phyloP scores from a whole-genome alignment of 805 yeast species.

The Wickerhamomyces bovis region DNA sequence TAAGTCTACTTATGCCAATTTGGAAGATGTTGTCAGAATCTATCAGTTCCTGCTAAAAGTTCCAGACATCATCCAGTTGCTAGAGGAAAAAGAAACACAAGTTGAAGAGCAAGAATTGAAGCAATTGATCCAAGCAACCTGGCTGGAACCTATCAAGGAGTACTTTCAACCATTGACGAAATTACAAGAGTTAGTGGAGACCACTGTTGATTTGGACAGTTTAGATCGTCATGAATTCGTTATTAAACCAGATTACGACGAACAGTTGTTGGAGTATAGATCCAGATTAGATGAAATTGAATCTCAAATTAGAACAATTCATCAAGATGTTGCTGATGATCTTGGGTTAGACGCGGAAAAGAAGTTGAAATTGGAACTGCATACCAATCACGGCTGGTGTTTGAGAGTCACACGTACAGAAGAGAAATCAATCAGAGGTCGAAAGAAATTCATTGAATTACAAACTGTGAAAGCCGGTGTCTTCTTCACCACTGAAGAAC shows the following conservation, averaged over 20 bases:
- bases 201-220: conserved; percentile 84
- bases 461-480: conserved; percentile 96
- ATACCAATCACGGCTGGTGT: conserved; percentile 90
- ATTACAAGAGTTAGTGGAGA: conserved; percentile 81
- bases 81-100: conserved; percentile 39
- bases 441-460: conserved; percentile 59
- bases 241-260: conserved; percentile 87
- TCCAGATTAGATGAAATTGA: conserved; percentile 49
- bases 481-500: conserved; percentile 69
- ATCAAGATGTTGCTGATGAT: conserved; percentile 62
- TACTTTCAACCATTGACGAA: conserved; percentile 50
- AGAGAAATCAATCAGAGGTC: conserved; percentile 67
- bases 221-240: conserved; percentile 77
- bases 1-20: conserved; percentile 41
- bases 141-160: conserved; percentile 53
- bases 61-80: conserved; percentile 57
- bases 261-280: conserved; percentile 57
- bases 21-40: conserved; percentile 86
- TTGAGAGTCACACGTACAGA: conserved; percentile 88
- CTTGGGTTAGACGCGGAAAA: conserved; percentile 79
- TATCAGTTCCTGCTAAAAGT: conserved; percentile 72
- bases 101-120: conserved; percentile 24
- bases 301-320: conserved; percentile 51
- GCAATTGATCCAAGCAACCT: conserved; percentile 39
- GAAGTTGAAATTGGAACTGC: conserved; percentile 84